Base-by-base conservation (phyloP, 495 filamentous ascomycete genomes). In the Daldinia decipiens region DNA sequence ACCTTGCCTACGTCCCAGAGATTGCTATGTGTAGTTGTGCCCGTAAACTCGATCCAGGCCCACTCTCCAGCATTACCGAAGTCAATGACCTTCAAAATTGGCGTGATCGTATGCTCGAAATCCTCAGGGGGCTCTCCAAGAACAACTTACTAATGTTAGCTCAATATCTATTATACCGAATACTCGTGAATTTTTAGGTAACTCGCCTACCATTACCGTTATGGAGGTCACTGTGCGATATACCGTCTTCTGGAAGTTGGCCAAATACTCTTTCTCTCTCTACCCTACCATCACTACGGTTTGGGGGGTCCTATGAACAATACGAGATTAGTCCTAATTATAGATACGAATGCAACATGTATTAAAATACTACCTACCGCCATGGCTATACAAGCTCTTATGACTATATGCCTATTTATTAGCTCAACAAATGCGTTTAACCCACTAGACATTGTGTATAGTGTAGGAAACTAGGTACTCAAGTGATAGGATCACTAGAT, bases 1-100 rank as follows among this genome's bases (percentile, higher is more conserved):
- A 47, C 43, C 43, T 47, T 47, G 7, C 43, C 43, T 24, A 47
- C 1, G 9, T 47, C 43, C 43, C 43, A 47, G 43, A 47, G 7
- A 24, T 47, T 47, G 8, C 19, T 47, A 21, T 47, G 17, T 12
- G 43, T 24, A 24, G 17, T 47, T 4, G 43, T 47, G 19, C 43
- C 43, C 0, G 19, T 47, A 9, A 9, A 21, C 7, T 47, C 43
- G 5, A 47, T 47, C 8, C 7, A 47, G 7, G 19, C 1, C 45
- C 36, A 39, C 34, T 54, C 15, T 17, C 24, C 4, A 11, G 60
- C 34, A 13, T 54, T 24, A 32, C 68, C 68, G 11, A 71, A 71
- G 53, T 71, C 68, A n/a, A 71, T 71, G 2, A 67, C 15, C 45
- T 67, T 71, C 3, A 71, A 4, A 7, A 67, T 53, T n/a, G 68